These are phyloP conservation scores for Penicillium sp. DNA, from an alignment of 2,329 filamentous ascomycete genomes.

Conservation along the genomic window DNA sequence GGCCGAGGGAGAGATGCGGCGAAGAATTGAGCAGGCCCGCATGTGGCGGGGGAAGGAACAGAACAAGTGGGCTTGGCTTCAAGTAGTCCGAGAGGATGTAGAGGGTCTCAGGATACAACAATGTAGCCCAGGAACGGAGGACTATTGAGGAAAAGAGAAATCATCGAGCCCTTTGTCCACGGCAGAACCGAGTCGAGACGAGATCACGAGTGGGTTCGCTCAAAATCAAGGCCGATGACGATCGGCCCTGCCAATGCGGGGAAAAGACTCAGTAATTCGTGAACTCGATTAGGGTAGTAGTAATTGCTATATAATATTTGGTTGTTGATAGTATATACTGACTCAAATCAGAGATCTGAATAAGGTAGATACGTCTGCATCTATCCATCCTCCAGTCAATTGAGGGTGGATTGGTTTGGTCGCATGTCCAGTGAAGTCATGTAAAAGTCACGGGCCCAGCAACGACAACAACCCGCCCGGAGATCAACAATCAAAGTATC, in stretches of 20 bases:
- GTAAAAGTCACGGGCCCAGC: not conserved
- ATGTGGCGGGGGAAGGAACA: constrained; percentile 35
- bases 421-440: constrained; percentile 3
- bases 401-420: not conserved
- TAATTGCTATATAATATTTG: not conserved
- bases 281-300: too few relatives aligned
- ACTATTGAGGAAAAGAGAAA: not conserved
- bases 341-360: not conserved
- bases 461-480: not conserved
- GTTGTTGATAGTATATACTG: not conserved
- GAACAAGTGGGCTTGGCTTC: constrained; percentile 9
- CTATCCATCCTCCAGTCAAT: too few relatives aligned
- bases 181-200: not conserved
- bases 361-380: not conserved
- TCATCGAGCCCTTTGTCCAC: not conserved
- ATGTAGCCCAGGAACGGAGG: not conserved
- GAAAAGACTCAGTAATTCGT: not conserved
- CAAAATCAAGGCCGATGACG: constrained; percentile 14
- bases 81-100: not conserved
- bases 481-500: not conserved
- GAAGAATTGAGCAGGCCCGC: constrained; percentile 36
- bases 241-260: constrained; percentile 11
- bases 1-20: constrained; percentile 39
- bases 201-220: constrained; percentile 11
- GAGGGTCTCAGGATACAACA: not conserved